Base-by-base conservation (phyloP, 352 stramenopile species). In the Heterotrichella gracilis region DNA sequence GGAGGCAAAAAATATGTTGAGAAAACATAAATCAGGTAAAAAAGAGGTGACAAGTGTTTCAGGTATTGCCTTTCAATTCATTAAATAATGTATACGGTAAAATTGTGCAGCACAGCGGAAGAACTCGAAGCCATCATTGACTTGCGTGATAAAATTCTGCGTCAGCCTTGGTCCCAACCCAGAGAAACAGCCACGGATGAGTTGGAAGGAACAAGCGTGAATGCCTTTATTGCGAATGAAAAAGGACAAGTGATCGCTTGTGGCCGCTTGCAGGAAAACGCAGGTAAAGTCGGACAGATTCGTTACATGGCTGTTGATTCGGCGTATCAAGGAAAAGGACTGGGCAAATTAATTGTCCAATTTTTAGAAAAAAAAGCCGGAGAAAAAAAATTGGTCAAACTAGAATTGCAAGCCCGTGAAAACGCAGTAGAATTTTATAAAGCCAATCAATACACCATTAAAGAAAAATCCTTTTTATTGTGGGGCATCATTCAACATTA, bases 381-480 rank as follows among this genome's bases (percentile, higher is more conserved):
- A 53, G 32, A n/a, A 9, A 9, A 53, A n/a, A n/a, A n/a, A 9
- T n/a, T 53, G 9, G 32, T 17, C 9, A 53, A 53, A 53, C 9
- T 53, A 53, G 32, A 53, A n/a, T 53, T 53, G n/a, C 32, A 53
- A n/a, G 32, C 32, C 32, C 32, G 32, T n/a, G 32, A 53, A 53
- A 53, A 53, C 32, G 32, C 32, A n/a, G 32, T 53, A n/a, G 32
- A 53, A 53, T 53, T 53, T 53, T 53, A 53, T 53, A 53, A 53
- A 53, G n/a, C 9, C 32, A 17, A n/a, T 53, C 9, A n/a, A 17
- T 53, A 53, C n/a, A n/a, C 9, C n/a, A 53, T 53, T 53, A 9
- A 53, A 53, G 32, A 53, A 53, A 53, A 53, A 53, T 53, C 32
- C n/a, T 53, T 53, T 53, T 53, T 53, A n/a, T 53, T 53, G 32